Evolutionary conservation across 2,329 filamentous ascomycete species (phyloP), one percentile per base, ranked within the genome.

Genomic region (Fusarium sp.): DNA sequence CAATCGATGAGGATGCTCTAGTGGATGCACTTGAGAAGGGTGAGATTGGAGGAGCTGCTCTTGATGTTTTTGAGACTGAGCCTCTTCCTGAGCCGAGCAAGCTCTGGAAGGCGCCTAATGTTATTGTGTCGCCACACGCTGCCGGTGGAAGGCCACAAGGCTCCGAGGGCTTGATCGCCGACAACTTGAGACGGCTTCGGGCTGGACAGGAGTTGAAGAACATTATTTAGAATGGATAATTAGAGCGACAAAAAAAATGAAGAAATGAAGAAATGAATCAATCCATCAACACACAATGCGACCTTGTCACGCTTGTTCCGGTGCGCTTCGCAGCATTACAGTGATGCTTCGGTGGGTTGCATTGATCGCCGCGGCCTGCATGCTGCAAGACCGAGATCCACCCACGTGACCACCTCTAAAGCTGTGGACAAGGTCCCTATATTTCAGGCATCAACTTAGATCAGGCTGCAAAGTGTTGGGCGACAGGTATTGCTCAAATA

Each of bases 111-210:
- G 83, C 86, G n/a, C 84, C 83, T 52, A 90, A 90, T 73, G 74
- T 84, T 37, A 80, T 90, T 33, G 80, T 91, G 27, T 89, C 87
- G 62, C 89, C 89, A 0, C 89, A 91, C 71, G 88, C 89, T 1
- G 90, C 89, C 0, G 90, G 90, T 4, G 90, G 90, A 0, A 80
- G 91, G 68, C 91, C 91, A 6, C 89, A 91, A 81, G 90, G 87
- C 5, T 84, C 87, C 0, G 90, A 92, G 83, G 85, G 76, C 7
- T 81, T 93, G 77, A 91, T 92, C 71, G 87, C 88, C 45, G 86
- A 90, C 67, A 93, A 93, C 74, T 74, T 93, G 81, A 84, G 90
- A 72, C 83, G 86, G 72, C 90, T 92, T 77, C 73, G 91, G 72
- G 90, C 90, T 1, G 86, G 86, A 1, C 90, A 92, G 83, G 78